Conservation (phyloP, 805 yeast genomes). For the Candida dajiaensis region DNA sequence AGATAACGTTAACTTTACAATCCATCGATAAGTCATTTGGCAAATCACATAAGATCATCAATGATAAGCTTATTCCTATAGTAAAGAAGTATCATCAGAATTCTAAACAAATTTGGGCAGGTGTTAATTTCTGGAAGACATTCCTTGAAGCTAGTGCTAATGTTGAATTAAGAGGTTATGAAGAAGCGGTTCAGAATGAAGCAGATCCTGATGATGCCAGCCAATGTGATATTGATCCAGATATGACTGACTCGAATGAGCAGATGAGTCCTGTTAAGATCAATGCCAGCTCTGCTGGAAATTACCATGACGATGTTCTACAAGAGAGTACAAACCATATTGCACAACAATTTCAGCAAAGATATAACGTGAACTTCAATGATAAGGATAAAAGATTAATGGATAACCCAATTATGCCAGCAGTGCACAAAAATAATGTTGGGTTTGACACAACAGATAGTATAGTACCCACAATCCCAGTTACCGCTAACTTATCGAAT, state of each 20-base stretch:
- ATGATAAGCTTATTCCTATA: slow-evolving; percentile 62
- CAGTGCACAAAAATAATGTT: slow-evolving; percentile 7
- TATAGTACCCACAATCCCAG: slow-evolving; percentile 21
- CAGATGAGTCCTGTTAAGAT: slow-evolving; percentile 24
- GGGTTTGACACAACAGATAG: slow-evolving; percentile 25
- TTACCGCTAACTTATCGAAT: slow-evolving; percentile 19
- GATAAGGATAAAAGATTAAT: slow-evolving; percentile 1
- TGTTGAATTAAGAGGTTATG: slow-evolving; percentile 51
- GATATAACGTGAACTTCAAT: slow-evolving; percentile 9
- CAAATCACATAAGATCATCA: slow-evolving; percentile 59
- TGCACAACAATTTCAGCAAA: slow-evolving; percentile 12
- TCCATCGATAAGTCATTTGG: slow-evolving; percentile 72
- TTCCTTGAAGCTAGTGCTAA: slow-evolving; percentile 74
- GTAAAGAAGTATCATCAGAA: slow-evolving; percentile 53
- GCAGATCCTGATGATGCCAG: slow-evolving; percentile 1
- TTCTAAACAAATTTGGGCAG: slow-evolving; percentile 57
- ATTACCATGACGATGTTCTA: slow-evolving; percentile 9
- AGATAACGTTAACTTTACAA: slow-evolving; percentile 70
- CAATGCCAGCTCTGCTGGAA: slow-evolving; percentile 6
- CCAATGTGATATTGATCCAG: not conserved
- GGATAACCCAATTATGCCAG: slow-evolving; percentile 25
- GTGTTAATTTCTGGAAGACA: slow-evolving; percentile 68
- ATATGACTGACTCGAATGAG: slow-evolving; percentile 19
- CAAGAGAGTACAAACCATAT: slow-evolving; percentile 21
- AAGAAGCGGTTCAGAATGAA: slow-evolving; percentile 28